phyloP scores from a whole-genome alignment of 305 asterid genomes.

The Solanum hybrid region DNA sequence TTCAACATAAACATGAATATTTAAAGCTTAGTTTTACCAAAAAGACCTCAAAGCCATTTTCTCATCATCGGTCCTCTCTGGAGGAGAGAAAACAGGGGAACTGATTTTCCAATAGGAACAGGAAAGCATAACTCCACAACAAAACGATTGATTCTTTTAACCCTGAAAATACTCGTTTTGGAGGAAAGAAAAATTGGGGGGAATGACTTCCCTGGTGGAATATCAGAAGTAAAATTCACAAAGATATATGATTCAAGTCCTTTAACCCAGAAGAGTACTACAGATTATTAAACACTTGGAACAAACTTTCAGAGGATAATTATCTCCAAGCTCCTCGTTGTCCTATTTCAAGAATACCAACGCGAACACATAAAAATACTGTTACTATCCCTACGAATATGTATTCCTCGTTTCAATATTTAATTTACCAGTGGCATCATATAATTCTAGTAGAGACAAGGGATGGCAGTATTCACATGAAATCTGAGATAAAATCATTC shows the following conservation, averaged over 20 bases:
- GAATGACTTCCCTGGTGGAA: background rate
- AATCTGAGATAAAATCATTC: background rate
- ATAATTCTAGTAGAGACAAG: background rate
- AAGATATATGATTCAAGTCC: background rate
- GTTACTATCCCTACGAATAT: background rate
- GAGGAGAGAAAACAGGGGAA: background rate
- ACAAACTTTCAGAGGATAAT: background rate
- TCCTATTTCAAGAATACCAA: background rate
- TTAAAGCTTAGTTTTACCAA: background rate
- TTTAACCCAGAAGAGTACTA: background rate
- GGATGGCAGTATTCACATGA: background rate
- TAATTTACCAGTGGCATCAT: background rate
- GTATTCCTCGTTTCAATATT: background rate
- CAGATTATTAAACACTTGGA: background rate
- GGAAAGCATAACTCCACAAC: background rate
- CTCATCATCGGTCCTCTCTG: background rate
- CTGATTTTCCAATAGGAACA: background rate
- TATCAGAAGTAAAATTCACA: background rate
- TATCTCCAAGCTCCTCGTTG: background rate
- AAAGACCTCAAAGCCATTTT: constrained; percentile 2
- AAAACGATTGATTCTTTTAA: background rate
- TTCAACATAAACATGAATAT: background rate
- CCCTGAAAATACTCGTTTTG: background rate
- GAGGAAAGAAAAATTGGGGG: background rate
- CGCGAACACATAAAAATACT: background rate